These are phyloP conservation scores for Penicillium waksmanii DNA, from an alignment of 495 filamentous ascomycete species.

Conservation along the genomic window DNA sequence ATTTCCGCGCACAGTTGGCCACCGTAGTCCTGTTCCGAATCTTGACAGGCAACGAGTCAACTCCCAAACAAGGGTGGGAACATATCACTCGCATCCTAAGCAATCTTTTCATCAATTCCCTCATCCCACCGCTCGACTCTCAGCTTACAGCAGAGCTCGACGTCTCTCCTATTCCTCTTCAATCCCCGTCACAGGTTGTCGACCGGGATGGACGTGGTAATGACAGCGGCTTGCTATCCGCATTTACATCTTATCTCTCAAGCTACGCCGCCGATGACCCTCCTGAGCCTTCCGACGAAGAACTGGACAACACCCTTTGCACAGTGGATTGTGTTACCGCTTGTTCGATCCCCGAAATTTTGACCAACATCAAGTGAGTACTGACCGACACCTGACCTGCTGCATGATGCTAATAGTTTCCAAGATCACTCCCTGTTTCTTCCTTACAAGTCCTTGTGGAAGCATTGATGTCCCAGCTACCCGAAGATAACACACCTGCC, in stretches of 20 bases:
- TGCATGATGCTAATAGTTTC: conserved; percentile 7
- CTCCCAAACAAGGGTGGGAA: conserved; percentile 80
- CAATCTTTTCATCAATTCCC: conserved; percentile 94
- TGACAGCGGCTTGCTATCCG: conserved; percentile 86
- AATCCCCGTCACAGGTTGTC: conserved; percentile 89
- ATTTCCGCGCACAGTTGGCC: conserved; percentile 90
- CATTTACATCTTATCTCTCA: conserved; percentile 94
- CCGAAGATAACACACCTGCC: conserved; percentile 77
- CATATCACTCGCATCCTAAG: conserved; percentile 88
- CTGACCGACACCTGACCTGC: not conserved
- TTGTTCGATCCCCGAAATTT: conserved; percentile 81
- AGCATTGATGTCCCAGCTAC: conserved; percentile 78
- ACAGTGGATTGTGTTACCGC: conserved; percentile 93
- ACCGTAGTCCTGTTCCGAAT: conserved; percentile 93
- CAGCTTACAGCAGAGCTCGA: conserved; percentile 70
- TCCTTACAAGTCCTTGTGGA: conserved; percentile 70
- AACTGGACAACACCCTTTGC: conserved; percentile 91
- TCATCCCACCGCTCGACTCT: conserved; percentile 84
- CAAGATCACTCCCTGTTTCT: conserved; percentile 68
- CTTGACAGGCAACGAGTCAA: conserved; percentile 76
- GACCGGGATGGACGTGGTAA: conserved; percentile 76
- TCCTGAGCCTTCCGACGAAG: conserved; percentile 95
- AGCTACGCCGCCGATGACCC: conserved; percentile 98
- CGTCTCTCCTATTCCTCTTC: conserved; percentile 83
- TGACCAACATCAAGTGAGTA: conserved; percentile 81